Conservation (phyloP, 768 basidiomycete species). For the Lactifluus hygrophoroides region DNA sequence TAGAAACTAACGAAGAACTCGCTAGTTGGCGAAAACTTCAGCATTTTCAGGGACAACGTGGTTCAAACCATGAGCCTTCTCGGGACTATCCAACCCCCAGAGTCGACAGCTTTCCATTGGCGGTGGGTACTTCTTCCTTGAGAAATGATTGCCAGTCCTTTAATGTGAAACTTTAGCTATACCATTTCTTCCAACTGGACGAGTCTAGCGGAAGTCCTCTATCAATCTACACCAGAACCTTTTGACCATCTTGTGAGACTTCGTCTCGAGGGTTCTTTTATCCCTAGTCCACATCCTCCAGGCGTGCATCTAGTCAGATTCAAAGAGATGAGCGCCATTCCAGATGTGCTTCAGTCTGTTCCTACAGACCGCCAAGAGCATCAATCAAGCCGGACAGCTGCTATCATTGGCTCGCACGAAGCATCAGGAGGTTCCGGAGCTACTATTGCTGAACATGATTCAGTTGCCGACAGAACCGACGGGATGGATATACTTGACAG, state of each 20-base stretch:
- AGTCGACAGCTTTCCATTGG: background rate
- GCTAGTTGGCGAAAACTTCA: slow-evolving; percentile 7
- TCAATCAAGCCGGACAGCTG: too few species aligned
- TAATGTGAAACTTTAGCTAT: background rate
- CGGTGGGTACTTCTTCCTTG: background rate
- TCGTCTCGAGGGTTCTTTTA: background rate
- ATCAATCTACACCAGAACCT: background rate
- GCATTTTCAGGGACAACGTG: background rate
- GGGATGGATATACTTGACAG: too few species aligned
- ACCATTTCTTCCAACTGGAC: background rate
- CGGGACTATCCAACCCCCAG: background rate
- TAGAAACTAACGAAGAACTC: background rate
- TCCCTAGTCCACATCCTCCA: background rate
- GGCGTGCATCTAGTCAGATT: background rate
- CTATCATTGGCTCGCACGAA: background rate
- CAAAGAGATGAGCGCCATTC: background rate
- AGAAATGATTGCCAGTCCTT: too few species aligned
- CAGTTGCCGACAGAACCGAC: background rate
- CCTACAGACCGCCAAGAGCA: background rate
- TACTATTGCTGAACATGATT: background rate
- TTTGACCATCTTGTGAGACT: slow-evolving; percentile 8
- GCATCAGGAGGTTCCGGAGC: background rate
- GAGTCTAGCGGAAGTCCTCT: background rate
- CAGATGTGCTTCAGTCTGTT: background rate
- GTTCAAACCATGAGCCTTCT: background rate